Evolutionary conservation across 306 rosid genomes (phyloP), one percentile per base, ranked within the genome.

Genomic region (Mimosa bimucronata): DNA sequence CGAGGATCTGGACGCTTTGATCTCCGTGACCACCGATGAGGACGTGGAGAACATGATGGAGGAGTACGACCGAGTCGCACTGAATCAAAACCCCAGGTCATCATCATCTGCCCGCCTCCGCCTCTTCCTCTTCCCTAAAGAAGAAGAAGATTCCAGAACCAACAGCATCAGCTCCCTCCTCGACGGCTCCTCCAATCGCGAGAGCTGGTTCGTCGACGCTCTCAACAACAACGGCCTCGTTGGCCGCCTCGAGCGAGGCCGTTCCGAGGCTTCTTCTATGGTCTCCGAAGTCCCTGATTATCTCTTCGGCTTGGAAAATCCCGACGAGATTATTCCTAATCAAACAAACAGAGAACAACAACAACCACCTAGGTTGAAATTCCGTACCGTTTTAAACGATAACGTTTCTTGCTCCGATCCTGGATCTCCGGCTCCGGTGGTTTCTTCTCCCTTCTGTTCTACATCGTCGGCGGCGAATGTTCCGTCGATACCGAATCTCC

Each of bases 11-110:
- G 99, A 96, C 85, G 92, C 99, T 9, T 81, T 96, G 87, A 96
- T 96, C 73, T 89, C 99, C 0, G 97, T 96, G 1, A 79, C 94
- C 14, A 89, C 97, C 13, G 99, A 96, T 42, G 99, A 96, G 42
- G 99, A 96, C 71, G 98, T 96, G 26, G 99, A 96, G 79, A 96
- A 96, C 88, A 96, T 96, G 99, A 89, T 96, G 80, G 99, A 96
- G 26, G 99, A 96, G 82, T 93, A 88, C 80, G 99, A 93, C 78
- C 92, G 99, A 65, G 23, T 90, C 3, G 69, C 88, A 79, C 94
- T 76, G 76, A 96, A 86, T 66, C 97, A 90, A 11, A 91, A 89
- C 88, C 88, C 97, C 0, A 87, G 91, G 21, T 83, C 89, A 29
- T n/a, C n/a, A n/a, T n/a, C n/a, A n/a, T n/a, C n/a, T n/a, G 91